Percentiles rank a stretch among this genome's conserved stretches.
Conservation (phyloP, 495 filamentous ascomycete genomes). For the Cenococcum geophilum region DNA sequence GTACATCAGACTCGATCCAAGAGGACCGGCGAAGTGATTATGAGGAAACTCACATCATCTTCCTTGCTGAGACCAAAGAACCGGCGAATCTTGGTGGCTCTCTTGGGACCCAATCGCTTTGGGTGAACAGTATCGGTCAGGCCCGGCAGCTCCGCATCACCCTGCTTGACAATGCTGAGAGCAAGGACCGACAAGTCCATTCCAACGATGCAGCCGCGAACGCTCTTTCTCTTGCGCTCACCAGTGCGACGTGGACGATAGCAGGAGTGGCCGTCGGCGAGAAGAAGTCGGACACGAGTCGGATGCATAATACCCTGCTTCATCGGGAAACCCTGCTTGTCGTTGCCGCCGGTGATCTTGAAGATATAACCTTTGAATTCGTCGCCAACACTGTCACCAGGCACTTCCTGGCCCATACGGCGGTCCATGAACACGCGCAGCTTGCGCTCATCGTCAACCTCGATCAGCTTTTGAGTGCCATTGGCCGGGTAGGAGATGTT, state of each 20-base stretch:
- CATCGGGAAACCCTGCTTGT: constrained; percentile 99
- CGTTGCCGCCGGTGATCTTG: constrained; percentile 98
- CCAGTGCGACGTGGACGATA: constrained; percentile 95
- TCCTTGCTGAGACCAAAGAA: constrained; percentile 99
- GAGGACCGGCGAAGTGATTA: constrained; percentile 42
- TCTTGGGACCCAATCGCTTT: constrained; percentile 97
- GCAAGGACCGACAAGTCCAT: constrained; percentile 91
- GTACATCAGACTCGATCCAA: constrained; percentile 39
- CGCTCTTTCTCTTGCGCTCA: constrained; percentile 97
- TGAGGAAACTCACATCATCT: constrained; percentile 85
- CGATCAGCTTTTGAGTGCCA: constrained; percentile 97
- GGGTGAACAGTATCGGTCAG: constrained; percentile 94
- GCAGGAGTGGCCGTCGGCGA: constrained; percentile 90
- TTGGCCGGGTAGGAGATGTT: constrained; percentile 98
- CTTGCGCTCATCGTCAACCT: constrained; percentile 96
- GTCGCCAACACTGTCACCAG: constrained; percentile 86
- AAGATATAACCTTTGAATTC: constrained; percentile 99
- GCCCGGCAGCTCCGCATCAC: constrained; percentile 85
- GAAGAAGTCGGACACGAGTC: constrained; percentile 91
- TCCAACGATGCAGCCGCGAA: constrained; percentile 96
- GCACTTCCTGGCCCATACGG: constrained; percentile 96
- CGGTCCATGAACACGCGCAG: constrained; percentile 80
- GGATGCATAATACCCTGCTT: constrained; percentile 99
- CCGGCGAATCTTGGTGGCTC: constrained; percentile 96
- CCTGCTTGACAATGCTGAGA: constrained; percentile 93